A percentile compares a stretch with the other conserved stretches of the same genome.
phyloP scores from a whole-genome alignment of 2,329 filamentous ascomycete species.

The Dothideomycetes sp. region DNA sequence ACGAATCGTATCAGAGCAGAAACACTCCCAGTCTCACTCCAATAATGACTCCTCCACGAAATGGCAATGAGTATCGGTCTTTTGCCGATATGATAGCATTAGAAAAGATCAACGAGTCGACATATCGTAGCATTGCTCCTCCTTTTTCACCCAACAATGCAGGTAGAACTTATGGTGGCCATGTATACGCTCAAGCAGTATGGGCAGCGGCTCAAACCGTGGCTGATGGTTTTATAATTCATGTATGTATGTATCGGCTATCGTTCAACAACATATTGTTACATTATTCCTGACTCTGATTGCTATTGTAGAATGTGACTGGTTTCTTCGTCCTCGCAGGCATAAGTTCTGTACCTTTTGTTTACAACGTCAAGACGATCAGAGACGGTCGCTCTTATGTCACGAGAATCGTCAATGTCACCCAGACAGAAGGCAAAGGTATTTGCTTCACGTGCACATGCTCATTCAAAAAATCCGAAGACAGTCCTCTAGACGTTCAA shows the following conservation, averaged over 20 bases:
- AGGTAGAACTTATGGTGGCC: slow-evolving; percentile 43
- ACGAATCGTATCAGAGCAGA: background rate
- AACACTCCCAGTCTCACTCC: background rate
- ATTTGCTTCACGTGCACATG: slow-evolving; percentile 45
- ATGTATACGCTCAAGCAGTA: slow-evolving; percentile 49
- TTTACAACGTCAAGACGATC: slow-evolving; percentile 42
- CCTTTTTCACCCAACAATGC: slow-evolving; percentile 36
- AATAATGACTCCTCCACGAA: slow-evolving; percentile 12
- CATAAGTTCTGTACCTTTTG: slow-evolving; percentile 38
- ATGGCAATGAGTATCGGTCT: slow-evolving; percentile 27
- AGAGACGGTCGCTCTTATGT: slow-evolving; percentile 45
- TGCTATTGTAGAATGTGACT: slow-evolving; percentile 39
- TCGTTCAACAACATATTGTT: background rate
- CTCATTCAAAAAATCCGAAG: slow-evolving; percentile 43
- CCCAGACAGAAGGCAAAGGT: slow-evolving; percentile 36
- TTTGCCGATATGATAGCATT: slow-evolving; percentile 34
- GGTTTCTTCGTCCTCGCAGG: slow-evolving; percentile 45
- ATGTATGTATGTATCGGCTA: slow-evolving; percentile 39
- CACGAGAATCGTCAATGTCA: slow-evolving; percentile 43
- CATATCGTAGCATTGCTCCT: slow-evolving; percentile 31
- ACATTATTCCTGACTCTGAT: slow-evolving; percentile 13
- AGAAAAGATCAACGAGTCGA: slow-evolving; percentile 32
- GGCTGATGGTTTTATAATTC: slow-evolving; percentile 39
- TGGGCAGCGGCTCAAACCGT: slow-evolving; percentile 50
- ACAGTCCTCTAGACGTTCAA: slow-evolving; percentile 26